These are phyloP conservation scores for Rubus idaeus DNA, from an alignment of 306 rosid species.

Conservation along the genomic window DNA sequence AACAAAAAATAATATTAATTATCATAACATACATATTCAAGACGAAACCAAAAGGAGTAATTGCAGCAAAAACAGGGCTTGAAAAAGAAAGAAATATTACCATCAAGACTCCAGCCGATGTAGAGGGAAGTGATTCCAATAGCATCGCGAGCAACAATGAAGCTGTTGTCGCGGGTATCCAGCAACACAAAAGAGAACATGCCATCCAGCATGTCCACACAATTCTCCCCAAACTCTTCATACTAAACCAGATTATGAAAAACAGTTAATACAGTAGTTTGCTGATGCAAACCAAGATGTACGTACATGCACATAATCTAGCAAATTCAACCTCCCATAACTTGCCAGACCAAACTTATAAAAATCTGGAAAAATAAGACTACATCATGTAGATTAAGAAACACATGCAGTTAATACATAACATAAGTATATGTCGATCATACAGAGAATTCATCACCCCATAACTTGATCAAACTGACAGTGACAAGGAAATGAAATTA, in stretches of 20 bases:
- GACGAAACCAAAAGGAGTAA: background rate
- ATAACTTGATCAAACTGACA: background rate
- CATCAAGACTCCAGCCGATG: slow-evolving; percentile 96
- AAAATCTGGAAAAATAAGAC: background rate
- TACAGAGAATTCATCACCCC: background rate
- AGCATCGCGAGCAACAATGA: slow-evolving; percentile 94
- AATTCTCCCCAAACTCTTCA: slow-evolving; percentile 84
- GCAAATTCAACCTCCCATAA: background rate
- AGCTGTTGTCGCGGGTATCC: slow-evolving; percentile 92
- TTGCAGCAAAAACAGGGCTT: background rate
- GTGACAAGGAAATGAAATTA: background rate
- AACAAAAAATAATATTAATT: background rate
- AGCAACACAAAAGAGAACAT: slow-evolving; percentile 85
- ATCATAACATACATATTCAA: background rate
- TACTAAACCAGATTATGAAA: slow-evolving; percentile 47
- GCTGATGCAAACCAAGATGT: background rate
- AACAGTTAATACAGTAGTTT: background rate
- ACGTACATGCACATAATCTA: background rate
- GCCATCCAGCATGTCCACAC: slow-evolving; percentile 89
- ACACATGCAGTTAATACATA: background rate
- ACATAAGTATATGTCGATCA: background rate
- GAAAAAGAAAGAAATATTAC: slow-evolving; percentile 32
- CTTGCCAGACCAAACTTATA: background rate
- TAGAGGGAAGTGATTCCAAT: slow-evolving; percentile 91
- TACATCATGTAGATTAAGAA: background rate